Conservation (phyloP, 331 rosid genomes). For the Prunus yedoensis region DNA sequence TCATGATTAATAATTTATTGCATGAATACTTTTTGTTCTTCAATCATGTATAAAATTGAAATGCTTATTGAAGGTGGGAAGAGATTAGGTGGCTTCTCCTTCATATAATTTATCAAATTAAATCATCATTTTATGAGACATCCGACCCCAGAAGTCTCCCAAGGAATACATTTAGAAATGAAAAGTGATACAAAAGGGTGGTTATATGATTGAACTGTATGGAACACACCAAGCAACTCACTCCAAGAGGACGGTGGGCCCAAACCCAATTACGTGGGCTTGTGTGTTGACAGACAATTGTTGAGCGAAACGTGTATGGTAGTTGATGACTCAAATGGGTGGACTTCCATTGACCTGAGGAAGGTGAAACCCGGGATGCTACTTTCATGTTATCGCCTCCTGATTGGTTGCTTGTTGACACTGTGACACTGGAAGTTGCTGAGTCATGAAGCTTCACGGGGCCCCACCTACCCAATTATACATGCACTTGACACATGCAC, state of each 20-base stretch:
- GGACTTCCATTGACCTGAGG: neutral
- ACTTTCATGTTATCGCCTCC: neutral
- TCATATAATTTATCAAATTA: neutral
- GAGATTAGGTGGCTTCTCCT: neutral
- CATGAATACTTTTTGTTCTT: no score
- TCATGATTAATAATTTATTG: no score
- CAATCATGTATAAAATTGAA: no score
- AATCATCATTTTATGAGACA: neutral
- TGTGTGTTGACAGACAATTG: neutral
- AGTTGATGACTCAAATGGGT: neutral
- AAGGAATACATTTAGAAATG: no score
- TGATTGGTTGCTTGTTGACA: neutral
- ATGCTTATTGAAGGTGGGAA: no score
- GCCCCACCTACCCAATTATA: neutral
- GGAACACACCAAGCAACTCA: no score
- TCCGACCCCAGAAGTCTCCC: no score
- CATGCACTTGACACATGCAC: neutral
- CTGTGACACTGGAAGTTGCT: neutral
- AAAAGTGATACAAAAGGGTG: no score
- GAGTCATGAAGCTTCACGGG: constrained; percentile 4
- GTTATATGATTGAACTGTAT: no score
- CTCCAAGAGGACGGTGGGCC: neutral
- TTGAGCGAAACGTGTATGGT: constrained; percentile 5
- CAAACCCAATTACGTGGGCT: neutral
- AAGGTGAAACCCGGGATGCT: neutral